These are phyloP conservation scores for Rossbeevera mucosa DNA, from an alignment of 768 basidiomycete genomes.

Conservation along the genomic window DNA sequence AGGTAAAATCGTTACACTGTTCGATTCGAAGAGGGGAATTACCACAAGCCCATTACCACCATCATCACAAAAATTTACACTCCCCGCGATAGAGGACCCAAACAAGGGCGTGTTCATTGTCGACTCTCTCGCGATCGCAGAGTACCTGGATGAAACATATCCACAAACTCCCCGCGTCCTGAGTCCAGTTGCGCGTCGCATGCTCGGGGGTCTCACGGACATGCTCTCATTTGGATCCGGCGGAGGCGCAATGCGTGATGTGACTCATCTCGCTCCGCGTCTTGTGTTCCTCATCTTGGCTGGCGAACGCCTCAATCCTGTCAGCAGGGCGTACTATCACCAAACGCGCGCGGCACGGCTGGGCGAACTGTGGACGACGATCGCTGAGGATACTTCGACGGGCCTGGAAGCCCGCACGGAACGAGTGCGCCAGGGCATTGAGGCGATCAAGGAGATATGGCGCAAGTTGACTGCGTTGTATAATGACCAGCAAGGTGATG, in stretches of 20 bases:
- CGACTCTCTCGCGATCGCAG: conserved; percentile 45
- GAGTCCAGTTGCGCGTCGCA: conserved; percentile 29
- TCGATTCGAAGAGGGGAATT: conserved; percentile 18
- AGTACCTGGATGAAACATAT: conserved; percentile 49
- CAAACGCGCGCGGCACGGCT: conserved; percentile 31
- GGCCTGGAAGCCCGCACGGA: conserved; percentile 23
- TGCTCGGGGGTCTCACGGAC: conserved; percentile 31
- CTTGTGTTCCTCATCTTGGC: conserved; percentile 23
- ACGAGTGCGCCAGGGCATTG: conserved; percentile 15
- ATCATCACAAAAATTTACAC: conserved; percentile 30
- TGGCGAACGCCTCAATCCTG: conserved; percentile 26
- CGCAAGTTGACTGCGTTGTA: conserved; percentile 18
- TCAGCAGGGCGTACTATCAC: conserved; percentile 38
- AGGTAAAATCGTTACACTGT: too few relatives aligned
- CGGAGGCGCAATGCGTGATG: neutral
- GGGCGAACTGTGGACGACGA: conserved; percentile 37
- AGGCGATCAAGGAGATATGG: conserved; percentile 26
- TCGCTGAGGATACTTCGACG: conserved; percentile 18
- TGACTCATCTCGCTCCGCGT: neutral
- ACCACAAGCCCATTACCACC: conserved; percentile 18
- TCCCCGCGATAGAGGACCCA: conserved; percentile 49
- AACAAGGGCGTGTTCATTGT: conserved; percentile 32
- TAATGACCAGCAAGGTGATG: neutral
- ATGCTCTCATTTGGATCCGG: conserved; percentile 8
- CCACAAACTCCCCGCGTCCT: conserved; percentile 40